Percentiles rank a stretch among this genome's conserved stretches.
Conservation (phyloP, 805 yeast species). For the Hanseniaspora clermontiae region DNA sequence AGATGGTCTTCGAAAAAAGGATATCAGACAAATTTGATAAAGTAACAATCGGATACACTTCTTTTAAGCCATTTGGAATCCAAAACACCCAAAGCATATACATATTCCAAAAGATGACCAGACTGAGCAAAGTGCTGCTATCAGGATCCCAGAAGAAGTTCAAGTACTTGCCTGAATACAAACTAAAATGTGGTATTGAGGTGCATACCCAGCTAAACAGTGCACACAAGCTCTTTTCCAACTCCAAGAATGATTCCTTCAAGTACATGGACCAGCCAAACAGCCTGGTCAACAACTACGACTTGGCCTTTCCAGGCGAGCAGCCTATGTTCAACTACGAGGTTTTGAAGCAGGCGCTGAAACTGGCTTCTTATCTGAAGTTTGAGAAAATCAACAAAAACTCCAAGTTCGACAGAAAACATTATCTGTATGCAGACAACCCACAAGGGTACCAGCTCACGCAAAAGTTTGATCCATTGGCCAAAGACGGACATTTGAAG, state of each 20-base stretch:
- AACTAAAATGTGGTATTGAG: conserved; percentile 76
- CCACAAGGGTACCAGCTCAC: conserved; percentile 94
- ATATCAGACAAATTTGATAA: too few relatives aligned
- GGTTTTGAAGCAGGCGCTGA: conserved; percentile 56
- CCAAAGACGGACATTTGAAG: conserved; percentile 48
- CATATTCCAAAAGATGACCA: background rate
- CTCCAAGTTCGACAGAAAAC: conserved; percentile 82
- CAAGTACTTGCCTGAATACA: conserved; percentile 20
- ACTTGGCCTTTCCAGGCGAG: conserved; percentile 82
- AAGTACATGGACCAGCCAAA: conserved; percentile 46
- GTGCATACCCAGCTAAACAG: conserved; percentile 85
- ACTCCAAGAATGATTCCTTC: conserved; percentile 37
- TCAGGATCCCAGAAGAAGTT: background rate
- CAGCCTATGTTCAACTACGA: conserved; percentile 72
- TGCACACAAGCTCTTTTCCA: conserved; percentile 60
- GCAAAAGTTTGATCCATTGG: conserved; percentile 72
- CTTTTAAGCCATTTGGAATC: too few relatives aligned
- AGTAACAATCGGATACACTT: too few relatives aligned
- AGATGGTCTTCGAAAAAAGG: too few relatives aligned
- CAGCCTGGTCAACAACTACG: conserved; percentile 60
- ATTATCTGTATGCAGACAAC: conserved; percentile 92
- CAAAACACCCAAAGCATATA: background rate
- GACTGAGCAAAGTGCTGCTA: background rate
- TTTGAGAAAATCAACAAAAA: conserved; percentile 38
- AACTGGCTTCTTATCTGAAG: conserved; percentile 58